These are phyloP conservation scores for Tilletia setariae DNA, from an alignment of 1,284 basidiomycete species.

Conservation along the genomic window DNA sequence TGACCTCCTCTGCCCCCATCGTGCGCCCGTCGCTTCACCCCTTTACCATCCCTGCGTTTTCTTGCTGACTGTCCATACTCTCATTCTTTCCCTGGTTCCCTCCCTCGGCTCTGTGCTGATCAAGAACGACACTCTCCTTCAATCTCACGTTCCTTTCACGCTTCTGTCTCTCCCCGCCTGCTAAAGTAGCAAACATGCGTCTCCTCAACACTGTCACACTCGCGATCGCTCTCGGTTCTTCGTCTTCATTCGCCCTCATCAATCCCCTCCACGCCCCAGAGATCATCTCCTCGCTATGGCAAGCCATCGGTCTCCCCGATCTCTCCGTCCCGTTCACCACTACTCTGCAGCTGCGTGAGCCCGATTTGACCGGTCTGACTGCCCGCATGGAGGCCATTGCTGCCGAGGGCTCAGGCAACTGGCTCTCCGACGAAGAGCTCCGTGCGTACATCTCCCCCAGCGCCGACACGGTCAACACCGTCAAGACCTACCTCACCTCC, in stretches of 20 bases:
- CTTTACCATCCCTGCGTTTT: too few species aligned
- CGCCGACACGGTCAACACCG: background rate
- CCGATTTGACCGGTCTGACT: slow-evolving; percentile 10
- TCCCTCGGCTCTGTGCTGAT: background rate
- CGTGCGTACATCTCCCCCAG: slow-evolving; percentile 16
- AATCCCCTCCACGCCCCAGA: background rate
- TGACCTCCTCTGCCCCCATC: too few species aligned
- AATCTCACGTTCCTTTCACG: background rate
- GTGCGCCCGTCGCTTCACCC: too few species aligned
- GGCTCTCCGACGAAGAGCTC: slow-evolving; percentile 19
- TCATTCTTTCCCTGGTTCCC: too few species aligned
- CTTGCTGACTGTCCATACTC: too few species aligned
- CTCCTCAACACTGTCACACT: background rate
- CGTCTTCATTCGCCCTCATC: slow-evolving; percentile 7
- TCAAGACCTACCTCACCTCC: slow-evolving; percentile 15
- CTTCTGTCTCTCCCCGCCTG: background rate
- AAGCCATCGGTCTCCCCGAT: slow-evolving; percentile 15
- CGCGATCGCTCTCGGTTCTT: background rate
- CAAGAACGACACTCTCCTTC: background rate
- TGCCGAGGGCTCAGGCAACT: slow-evolving; percentile 13
- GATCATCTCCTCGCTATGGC: slow-evolving; percentile 3
- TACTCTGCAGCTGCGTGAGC: slow-evolving; percentile 10
- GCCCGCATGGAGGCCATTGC: slow-evolving; percentile 16
- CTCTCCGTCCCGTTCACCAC: slow-evolving; percentile 11
- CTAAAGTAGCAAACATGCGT: background rate